Evolutionary conservation across 192 early-diverging fungal species (phyloP).

Genomic region (Coemansia sp.): DNA sequence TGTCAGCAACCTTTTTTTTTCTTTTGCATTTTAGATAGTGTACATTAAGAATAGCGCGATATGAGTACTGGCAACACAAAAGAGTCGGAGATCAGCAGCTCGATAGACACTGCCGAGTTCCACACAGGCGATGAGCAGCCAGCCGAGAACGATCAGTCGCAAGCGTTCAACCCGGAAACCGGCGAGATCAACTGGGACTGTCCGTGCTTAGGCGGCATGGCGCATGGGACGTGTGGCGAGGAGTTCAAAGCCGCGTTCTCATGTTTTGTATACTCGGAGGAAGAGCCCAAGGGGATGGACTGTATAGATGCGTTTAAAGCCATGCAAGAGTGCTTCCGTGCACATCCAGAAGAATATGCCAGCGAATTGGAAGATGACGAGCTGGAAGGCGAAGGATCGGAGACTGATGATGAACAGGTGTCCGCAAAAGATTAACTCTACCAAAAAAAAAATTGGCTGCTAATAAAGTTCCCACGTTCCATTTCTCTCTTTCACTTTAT

Average conservation of each 20-base stretch:
- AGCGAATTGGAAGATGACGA: slow-evolving; percentile 66
- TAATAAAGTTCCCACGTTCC: slow-evolving; percentile 1
- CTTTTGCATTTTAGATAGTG: too few relatives aligned
- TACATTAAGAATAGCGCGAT: too few relatives aligned
- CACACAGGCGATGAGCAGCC: background rate
- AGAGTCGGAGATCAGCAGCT: slow-evolving; percentile 10
- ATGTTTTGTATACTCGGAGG: slow-evolving; percentile 92
- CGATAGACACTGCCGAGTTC: slow-evolving; percentile 37
- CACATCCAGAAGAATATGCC: slow-evolving; percentile 90
- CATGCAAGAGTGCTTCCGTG: slow-evolving; percentile 91
- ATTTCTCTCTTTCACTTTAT: background rate
- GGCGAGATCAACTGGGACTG: slow-evolving; percentile 97
- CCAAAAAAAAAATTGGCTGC: background rate
- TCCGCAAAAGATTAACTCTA: background rate
- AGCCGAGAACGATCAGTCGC: slow-evolving; percentile 40
- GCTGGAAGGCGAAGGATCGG: slow-evolving; percentile 34
- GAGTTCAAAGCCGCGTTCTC: slow-evolving; percentile 95
- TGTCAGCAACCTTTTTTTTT: too few relatives aligned
- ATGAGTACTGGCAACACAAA: background rate
- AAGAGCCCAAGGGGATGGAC: slow-evolving; percentile 96
- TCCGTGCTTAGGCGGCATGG: slow-evolving; percentile 94
- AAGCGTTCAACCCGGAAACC: slow-evolving; percentile 72
- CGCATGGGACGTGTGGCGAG: slow-evolving; percentile 94
- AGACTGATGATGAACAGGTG: slow-evolving; percentile 2
- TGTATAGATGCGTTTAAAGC: slow-evolving; percentile 88